phyloP scores from a whole-genome alignment of 1,284 basidiomycete species.

The Gomphus bonarii region DNA sequence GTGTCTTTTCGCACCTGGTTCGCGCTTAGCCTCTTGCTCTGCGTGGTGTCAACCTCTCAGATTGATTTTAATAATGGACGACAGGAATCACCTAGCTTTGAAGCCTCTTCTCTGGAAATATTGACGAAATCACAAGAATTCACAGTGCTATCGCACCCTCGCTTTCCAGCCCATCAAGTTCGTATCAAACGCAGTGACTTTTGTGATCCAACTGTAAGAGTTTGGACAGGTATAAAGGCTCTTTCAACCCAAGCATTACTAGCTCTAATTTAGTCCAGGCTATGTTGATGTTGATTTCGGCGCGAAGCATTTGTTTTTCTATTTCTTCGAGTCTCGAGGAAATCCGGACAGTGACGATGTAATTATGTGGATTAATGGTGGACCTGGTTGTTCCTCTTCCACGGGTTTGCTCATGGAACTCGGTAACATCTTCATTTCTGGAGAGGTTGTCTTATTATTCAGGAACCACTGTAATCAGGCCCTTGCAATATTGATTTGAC shows the following conservation, averaged over 20 bases:
- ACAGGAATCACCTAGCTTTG: not conserved
- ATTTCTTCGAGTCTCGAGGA: slow-evolving; percentile 54
- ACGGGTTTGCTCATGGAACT: slow-evolving; percentile 60
- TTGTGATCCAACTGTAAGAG: slow-evolving; percentile 53
- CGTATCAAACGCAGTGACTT: slow-evolving; percentile 50
- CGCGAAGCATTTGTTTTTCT: slow-evolving; percentile 47
- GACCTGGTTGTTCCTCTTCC: slow-evolving; percentile 45
- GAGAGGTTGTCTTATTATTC: not conserved
- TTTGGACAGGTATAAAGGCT: slow-evolving; percentile 15
- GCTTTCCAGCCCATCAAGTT: slow-evolving; percentile 41
- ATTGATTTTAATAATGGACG: not conserved
- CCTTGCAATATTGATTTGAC: slow-evolving; percentile 39
- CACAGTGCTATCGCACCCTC: slow-evolving; percentile 39
- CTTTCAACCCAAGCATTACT: slow-evolving; percentile 16
- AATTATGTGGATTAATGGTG: slow-evolving; percentile 28
- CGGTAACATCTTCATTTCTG: slow-evolving; percentile 21
- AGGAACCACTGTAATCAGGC: slow-evolving; percentile 24
- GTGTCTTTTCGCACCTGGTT: not conserved
- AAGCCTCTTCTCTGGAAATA: not conserved
- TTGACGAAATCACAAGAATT: slow-evolving; percentile 31
- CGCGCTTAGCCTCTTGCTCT: not conserved
- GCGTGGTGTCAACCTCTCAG: not conserved
- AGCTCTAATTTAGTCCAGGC: slow-evolving; percentile 27
- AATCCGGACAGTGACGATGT: slow-evolving; percentile 26
- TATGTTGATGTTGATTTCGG: slow-evolving; percentile 57